Conservation (phyloP, 2,329 filamentous ascomycete species). For the Paraphaeosphaeria minitans region DNA sequence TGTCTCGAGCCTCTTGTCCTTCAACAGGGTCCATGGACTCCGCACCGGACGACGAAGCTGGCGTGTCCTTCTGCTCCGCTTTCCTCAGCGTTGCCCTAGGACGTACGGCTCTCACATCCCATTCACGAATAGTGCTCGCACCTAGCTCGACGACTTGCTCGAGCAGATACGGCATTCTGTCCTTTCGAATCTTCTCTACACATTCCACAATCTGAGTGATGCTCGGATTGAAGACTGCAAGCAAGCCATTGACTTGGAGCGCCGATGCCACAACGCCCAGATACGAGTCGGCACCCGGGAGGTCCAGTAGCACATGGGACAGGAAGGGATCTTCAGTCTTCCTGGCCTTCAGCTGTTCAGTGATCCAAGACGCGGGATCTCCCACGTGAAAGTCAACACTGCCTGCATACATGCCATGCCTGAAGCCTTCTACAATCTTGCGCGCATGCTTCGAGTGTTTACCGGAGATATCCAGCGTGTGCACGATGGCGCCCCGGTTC, state of each 20-base stretch:
- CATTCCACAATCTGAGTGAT: constrained; percentile 78
- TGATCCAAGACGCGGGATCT: constrained; percentile 67
- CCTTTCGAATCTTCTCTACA: constrained; percentile 58
- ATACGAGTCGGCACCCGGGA: constrained; percentile 66
- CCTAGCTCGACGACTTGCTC: constrained; percentile 66
- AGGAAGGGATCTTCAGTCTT: constrained; percentile 63
- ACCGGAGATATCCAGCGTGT: constrained; percentile 71
- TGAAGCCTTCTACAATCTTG: constrained; percentile 68
- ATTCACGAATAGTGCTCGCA: constrained; percentile 62
- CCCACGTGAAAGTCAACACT: constrained; percentile 77
- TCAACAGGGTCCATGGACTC: constrained; percentile 23
- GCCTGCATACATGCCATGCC: constrained; percentile 69
- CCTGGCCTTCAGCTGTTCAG: constrained; percentile 48
- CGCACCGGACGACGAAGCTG: constrained; percentile 13
- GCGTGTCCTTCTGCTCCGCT: constrained; percentile 20
- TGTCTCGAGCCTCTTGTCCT: constrained; percentile 33
- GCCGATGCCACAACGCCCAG: constrained; percentile 59
- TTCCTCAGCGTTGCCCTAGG: constrained; percentile 44
- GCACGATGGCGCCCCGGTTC: constrained; percentile 69
- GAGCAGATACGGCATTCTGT: constrained; percentile 61
- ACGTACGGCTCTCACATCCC: constrained; percentile 64
- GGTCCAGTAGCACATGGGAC: constrained; percentile 73
- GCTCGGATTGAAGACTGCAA: constrained; percentile 76
- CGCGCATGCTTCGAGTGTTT: constrained; percentile 69
- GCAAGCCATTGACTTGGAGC: constrained; percentile 66